Evolutionary conservation across 176 grass and related monocot species (phyloP), one percentile per base, ranked within the genome.

Genomic region (Bothriochloa decipiens): DNA sequence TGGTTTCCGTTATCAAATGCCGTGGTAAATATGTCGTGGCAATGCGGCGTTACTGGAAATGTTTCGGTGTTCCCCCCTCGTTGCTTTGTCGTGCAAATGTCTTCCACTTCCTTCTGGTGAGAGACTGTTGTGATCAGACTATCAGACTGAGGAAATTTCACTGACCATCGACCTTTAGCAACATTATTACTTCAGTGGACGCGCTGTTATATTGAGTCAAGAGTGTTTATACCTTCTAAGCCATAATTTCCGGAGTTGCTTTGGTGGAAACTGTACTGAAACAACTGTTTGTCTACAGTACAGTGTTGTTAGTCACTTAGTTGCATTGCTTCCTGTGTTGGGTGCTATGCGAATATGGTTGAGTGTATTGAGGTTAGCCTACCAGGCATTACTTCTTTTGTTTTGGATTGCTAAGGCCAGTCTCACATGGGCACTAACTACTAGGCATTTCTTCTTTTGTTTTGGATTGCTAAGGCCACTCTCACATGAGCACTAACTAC

Each of bases 131-230:
- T 4, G 76, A 65, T 46, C 27, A 55, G n/a, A 78, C 23, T 63
- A 65, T 46, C 27, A 55, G n/a, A 78, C 23, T 63, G 14, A 25
- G 18, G 40, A 79, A 79, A 47, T 63, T 86, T 46, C 25, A 63
- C 67, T n/a, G 63, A 66, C 40, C 35, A 32, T 32, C 29, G 29
- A 32, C 29, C 29, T 32, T 32, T 32, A 32, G 29, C 29, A 35
- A 29, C 81, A 77, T 41, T 13, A 79, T 41, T 22, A 79, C 76
- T 29, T 25, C 1, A 65, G 39, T 25, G 40, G 9, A 42, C 28
- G 43, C 50, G 42, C 63, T 67, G 17, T 80, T 29, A 33, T 68
- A 36, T 49, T 45, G n/a, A 33, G 65, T 70, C 6, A 53, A 53
- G 36, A 33, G 61, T 32, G 46, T 76, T 42, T 66, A 75, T 66